These are phyloP conservation scores for Podochytrium sp. DNA, from an alignment of 192 early-diverging fungal genomes.

Conservation along the genomic window DNA sequence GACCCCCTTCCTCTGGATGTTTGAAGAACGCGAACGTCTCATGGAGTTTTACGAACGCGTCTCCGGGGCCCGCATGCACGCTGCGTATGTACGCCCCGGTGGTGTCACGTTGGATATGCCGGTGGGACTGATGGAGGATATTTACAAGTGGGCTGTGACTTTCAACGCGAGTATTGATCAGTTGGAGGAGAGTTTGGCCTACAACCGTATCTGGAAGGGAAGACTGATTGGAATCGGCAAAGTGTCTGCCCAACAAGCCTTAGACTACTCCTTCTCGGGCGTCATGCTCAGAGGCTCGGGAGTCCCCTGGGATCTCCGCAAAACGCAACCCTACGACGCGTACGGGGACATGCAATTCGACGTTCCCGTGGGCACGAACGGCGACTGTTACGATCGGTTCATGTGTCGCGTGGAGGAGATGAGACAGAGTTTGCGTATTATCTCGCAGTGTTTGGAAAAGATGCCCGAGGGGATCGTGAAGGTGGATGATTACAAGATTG, in stretches of 20 bases:
- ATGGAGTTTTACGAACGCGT: slow-evolving; percentile 99
- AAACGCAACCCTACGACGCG: slow-evolving; percentile 92
- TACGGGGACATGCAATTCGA: slow-evolving; percentile 96
- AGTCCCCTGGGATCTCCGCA: slow-evolving; percentile 92
- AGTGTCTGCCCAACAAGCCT: slow-evolving; percentile 85
- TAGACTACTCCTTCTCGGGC: slow-evolving; percentile 92
- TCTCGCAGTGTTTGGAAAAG: slow-evolving; percentile 92
- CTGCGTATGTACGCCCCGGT: slow-evolving; percentile 95
- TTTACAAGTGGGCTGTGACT: slow-evolving; percentile 91
- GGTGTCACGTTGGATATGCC: slow-evolving; percentile 94
- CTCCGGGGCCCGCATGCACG: slow-evolving; percentile 96
- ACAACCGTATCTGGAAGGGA: slow-evolving; percentile 93
- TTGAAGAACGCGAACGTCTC: slow-evolving; percentile 98
- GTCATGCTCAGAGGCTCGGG: slow-evolving; percentile 95
- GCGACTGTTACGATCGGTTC: slow-evolving; percentile 96
- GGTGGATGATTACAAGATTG: slow-evolving; percentile 97
- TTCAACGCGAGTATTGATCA: slow-evolving; percentile 91
- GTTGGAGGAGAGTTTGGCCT: slow-evolving; percentile 89
- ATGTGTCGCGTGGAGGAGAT: slow-evolving; percentile 98
- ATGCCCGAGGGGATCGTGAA: slow-evolving; percentile 93
- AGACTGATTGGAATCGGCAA: slow-evolving; percentile 87
- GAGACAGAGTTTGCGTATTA: slow-evolving; percentile 94
- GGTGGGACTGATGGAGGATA: slow-evolving; percentile 91
- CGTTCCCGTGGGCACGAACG: slow-evolving; percentile 91
- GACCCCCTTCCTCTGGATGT: slow-evolving; percentile 98